phyloP scores from a whole-genome alignment of 345 rosid genomes.

The Eutrema yunnanense region DNA sequence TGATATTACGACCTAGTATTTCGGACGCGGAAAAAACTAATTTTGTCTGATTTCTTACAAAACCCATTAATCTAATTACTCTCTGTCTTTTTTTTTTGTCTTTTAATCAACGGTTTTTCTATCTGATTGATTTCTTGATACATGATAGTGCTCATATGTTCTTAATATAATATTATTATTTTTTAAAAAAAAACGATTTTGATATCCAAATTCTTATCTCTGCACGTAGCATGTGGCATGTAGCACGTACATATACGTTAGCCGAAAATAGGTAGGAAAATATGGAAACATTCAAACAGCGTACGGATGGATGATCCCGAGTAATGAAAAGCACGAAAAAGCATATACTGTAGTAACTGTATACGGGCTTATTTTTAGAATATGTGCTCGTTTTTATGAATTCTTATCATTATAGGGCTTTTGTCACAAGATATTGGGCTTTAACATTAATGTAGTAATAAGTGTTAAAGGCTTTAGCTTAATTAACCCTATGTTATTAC shows the following conservation, averaged over 20 bases:
- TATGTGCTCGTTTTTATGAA: neutral
- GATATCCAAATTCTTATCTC: too few relatives aligned
- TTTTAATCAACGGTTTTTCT: too few relatives aligned
- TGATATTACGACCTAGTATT: constrained; percentile 8
- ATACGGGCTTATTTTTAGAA: neutral
- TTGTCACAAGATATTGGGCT: neutral
- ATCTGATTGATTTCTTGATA: too few relatives aligned
- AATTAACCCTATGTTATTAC: too few relatives aligned
- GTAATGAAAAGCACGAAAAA: neutral
- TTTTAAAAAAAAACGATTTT: too few relatives aligned
- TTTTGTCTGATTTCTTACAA: constrained; percentile 24
- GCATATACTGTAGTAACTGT: neutral
- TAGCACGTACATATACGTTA: too few relatives aligned
- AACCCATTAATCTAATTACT: neutral
- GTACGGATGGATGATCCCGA: neutral
- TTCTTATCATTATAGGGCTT: neutral
- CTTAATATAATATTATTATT: too few relatives aligned
- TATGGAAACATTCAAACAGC: too few relatives aligned
- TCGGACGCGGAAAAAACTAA: constrained; percentile 27
- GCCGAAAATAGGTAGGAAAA: too few relatives aligned
- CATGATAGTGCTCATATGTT: too few relatives aligned
- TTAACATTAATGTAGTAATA: neutral
- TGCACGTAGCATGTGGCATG: too few relatives aligned
- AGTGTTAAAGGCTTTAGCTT: neutral
- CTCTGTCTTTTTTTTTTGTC: neutral